Evolutionary conservation across 2,329 filamentous ascomycete genomes (phyloP).

Genomic region (Cladosporium sp.): DNA sequence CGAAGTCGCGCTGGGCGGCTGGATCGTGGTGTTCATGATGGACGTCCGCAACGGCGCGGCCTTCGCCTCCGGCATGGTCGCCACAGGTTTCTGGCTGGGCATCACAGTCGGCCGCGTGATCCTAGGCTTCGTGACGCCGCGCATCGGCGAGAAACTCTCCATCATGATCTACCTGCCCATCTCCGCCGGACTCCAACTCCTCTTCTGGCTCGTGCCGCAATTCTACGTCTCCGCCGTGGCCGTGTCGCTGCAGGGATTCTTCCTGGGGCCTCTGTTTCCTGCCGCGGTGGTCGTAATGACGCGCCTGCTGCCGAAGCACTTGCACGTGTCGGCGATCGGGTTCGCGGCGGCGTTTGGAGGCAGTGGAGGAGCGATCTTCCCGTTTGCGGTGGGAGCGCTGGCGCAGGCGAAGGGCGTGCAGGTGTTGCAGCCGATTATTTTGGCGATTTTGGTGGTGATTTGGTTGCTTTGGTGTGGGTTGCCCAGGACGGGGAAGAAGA

Average conservation of each 20-base stretch:
- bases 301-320: constrained; percentile 69
- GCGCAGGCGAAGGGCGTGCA: constrained; percentile 62
- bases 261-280: constrained; percentile 77
- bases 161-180: constrained; percentile 64
- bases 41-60: constrained; percentile 66
- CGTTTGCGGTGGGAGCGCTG: constrained; percentile 67
- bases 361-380: constrained; percentile 68
- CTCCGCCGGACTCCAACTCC: constrained; percentile 65
- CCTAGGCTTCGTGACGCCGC: constrained; percentile 74
- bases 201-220: constrained; percentile 80
- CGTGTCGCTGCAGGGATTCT: constrained; percentile 73
- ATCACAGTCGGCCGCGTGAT: constrained; percentile 73
- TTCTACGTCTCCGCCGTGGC: constrained; percentile 74
- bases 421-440: constrained; percentile 62
- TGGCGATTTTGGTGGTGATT: constrained; percentile 56
- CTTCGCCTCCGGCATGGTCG: constrained; percentile 73
- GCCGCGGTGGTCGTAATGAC: constrained; percentile 72
- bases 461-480: constrained; percentile 55
- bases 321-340: constrained; percentile 79
- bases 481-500: constrained; percentile 50
- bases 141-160: constrained; percentile 68
- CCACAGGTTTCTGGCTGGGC: constrained; percentile 83
- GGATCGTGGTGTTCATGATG: constrained; percentile 89
- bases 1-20: constrained; percentile 75
- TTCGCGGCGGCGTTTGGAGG: constrained; percentile 79